These are phyloP conservation scores for Poa annua DNA, from an alignment of 176 grass and related monocot species.

Conservation along the genomic window DNA sequence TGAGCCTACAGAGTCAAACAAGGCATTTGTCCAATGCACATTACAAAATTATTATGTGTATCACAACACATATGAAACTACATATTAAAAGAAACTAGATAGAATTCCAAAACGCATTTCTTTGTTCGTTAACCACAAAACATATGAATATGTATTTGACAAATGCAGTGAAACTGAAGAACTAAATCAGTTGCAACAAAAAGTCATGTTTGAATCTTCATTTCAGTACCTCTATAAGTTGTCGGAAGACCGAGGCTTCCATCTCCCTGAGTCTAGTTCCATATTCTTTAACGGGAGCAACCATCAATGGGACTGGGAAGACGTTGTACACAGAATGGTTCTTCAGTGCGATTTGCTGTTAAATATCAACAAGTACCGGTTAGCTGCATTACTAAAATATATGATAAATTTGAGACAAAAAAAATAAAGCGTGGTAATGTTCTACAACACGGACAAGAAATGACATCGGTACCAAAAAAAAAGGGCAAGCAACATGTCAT, in stretches of 20 bases:
- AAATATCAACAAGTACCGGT: constrained; percentile 15
- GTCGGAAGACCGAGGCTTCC: constrained; percentile 72
- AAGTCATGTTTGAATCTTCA: background rate
- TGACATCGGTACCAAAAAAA: background rate
- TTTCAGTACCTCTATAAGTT: constrained; percentile 83
- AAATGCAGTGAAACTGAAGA: background rate
- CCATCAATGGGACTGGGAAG: constrained; percentile 67
- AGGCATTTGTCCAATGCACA: background rate
- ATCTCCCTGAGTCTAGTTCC: constrained; percentile 83
- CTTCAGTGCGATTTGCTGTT: constrained; percentile 56
- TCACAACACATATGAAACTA: constrained; percentile 4
- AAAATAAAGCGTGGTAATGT: background rate
- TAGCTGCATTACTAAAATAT: background rate
- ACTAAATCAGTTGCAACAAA: background rate
- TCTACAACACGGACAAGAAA: background rate
- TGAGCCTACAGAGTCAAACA: constrained; percentile 53
- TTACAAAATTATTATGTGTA: background rate
- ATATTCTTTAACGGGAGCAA: constrained; percentile 72
- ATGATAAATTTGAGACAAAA: background rate
- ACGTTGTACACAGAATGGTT: constrained; percentile 52
- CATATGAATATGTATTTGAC: background rate
- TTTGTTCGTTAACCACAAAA: too few species aligned
- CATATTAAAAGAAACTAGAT: background rate
- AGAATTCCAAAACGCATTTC: too few species aligned
- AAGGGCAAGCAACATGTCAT: background rate